A percentile compares a stretch with the other conserved stretches of the same genome.
Conservation (phyloP, 441 rosid species). For the Euphorbia schlechtendalii region DNA sequence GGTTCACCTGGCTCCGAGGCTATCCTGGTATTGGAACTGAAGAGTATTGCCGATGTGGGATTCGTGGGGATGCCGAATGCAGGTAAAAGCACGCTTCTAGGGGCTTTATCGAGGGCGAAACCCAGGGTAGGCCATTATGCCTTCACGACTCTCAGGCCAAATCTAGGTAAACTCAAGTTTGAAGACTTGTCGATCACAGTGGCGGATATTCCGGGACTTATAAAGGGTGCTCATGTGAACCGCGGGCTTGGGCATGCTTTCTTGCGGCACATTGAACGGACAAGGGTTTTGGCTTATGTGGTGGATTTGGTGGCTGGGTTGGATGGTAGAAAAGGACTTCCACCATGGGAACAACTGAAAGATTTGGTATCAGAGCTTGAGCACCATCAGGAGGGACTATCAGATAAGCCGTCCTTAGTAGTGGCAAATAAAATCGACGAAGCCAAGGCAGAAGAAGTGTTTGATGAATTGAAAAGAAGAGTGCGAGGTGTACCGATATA, state of each 20-base stretch:
- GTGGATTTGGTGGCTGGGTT: constrained; percentile 67
- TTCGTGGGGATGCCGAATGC: constrained; percentile 92
- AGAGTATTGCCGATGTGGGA: constrained; percentile 92
- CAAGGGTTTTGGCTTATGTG: constrained; percentile 80
- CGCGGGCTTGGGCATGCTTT: constrained; percentile 83
- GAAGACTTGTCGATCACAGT: constrained; percentile 74
- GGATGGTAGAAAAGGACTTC: constrained; percentile 57
- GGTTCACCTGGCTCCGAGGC: constrained; percentile 63
- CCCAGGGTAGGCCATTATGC: constrained; percentile 79
- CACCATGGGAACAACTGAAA: constrained; percentile 75
- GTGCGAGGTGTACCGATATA: constrained; percentile 51
- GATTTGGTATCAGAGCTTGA: constrained; percentile 74
- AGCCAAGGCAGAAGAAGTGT: constrained; percentile 52
- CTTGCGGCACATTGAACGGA: constrained; percentile 78
- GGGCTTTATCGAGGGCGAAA: constrained; percentile 74
- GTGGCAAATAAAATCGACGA: constrained; percentile 88
- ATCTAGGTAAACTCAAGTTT: constrained; percentile 67
- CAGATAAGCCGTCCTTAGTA: constrained; percentile 57
- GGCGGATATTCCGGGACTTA: constrained; percentile 89
- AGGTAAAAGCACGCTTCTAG: constrained; percentile 85
- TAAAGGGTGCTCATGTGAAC: constrained; percentile 83
- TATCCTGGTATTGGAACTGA: constrained; percentile 58
- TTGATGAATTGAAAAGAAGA: constrained; percentile 52
- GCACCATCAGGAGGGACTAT: constrained; percentile 69
- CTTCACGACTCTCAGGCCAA: constrained; percentile 81